Percentiles rank a stretch among this genome's conserved stretches.
These are phyloP conservation scores for Pisolithus marmoratus DNA, from an alignment of 768 basidiomycete species.

Conservation along the genomic window DNA sequence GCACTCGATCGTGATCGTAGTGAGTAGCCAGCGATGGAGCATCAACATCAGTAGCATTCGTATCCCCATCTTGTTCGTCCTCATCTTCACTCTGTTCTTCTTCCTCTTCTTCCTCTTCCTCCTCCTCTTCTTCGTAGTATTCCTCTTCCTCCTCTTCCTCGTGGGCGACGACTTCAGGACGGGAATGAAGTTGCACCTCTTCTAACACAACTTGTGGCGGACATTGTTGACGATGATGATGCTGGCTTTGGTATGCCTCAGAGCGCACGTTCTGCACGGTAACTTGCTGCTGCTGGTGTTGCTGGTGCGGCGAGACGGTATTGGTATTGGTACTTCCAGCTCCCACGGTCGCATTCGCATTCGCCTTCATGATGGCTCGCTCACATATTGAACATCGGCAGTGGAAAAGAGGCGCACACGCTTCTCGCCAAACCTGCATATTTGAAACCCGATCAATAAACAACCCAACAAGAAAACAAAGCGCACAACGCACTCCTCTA, in stretches of 20 bases:
- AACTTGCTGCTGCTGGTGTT: constrained; percentile 8
- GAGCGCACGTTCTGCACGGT: not conserved
- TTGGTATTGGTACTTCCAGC: constrained; percentile 13
- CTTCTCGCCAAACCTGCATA: constrained; percentile 65
- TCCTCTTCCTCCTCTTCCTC: constrained; percentile 28
- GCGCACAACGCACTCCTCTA: constrained; percentile 39
- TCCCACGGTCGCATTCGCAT: constrained; percentile 31
- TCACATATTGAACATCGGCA: constrained; percentile 73
- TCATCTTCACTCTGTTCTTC: constrained; percentile 25
- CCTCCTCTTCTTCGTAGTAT: constrained; percentile 24
- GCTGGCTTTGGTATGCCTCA: no score
- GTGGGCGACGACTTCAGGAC: no score
- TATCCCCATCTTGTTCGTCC: constrained; percentile 10
- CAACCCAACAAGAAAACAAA: not conserved
- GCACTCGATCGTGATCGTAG: constrained; percentile 3
- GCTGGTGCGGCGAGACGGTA: constrained; percentile 12
- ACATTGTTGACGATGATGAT: constrained; percentile 6
- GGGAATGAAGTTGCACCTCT: constrained; percentile 13
- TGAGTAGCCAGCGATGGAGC: constrained; percentile 4
- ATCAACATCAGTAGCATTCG: constrained; percentile 3
- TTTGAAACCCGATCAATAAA: not conserved
- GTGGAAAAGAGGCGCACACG: constrained; percentile 63
- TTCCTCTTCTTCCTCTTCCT: constrained; percentile 26
- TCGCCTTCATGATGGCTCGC: constrained; percentile 52
- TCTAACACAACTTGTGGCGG: constrained; percentile 20